Evolutionary conservation across 495 filamentous ascomycete species (phyloP), one percentile per base, ranked within the genome.

Genomic region (Entonaema liquescens): DNA sequence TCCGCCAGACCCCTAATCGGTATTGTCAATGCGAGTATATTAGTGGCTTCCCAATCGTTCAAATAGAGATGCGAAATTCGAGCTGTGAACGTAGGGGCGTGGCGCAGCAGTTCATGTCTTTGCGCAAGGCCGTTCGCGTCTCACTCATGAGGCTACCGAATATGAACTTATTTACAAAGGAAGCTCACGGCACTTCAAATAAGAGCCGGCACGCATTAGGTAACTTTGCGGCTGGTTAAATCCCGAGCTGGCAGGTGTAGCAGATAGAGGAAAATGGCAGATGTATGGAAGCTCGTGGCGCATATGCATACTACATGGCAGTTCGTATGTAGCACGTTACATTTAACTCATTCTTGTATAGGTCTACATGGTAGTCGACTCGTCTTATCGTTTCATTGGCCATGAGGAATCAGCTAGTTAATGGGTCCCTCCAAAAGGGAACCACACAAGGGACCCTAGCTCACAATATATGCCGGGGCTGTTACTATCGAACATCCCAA

Each of bases 371-470:
- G 53, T 64, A 47, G 8, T 28, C 17, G 42, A 47, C 1, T 35
- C 42, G 29, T 44, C 17, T 19, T 35, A 50, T 50, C 8, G 4
- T 15, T 28, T 56, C 35, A 47, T 15, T 35, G 21, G 36, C 29
- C 52, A 50, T 25, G 40, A 42, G 63, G 59, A 53, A 44, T 42
- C 52, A 59, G 15, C 28, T 35, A 50, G 50, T 19, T 29, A 59
- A 57, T 57, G 54, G 42, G n/a, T 57, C 36, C 38, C 59, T 42
- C n/a, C 49, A 53, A n/a, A n/a, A 54, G n/a, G 53, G 58, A 29
- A 54, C 7, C 12, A 29, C 15, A 7, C 56, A 67, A 53, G 59
- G 59, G 53, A 28, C 33, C 59, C 66, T 13, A 26, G 65, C 21
- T 44, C 47, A 55, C 17, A 47, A 57, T 53, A 28, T n/a, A 9